Conservation (phyloP, 2,329 filamentous ascomycete species). For the Hortaea sp. region DNA sequence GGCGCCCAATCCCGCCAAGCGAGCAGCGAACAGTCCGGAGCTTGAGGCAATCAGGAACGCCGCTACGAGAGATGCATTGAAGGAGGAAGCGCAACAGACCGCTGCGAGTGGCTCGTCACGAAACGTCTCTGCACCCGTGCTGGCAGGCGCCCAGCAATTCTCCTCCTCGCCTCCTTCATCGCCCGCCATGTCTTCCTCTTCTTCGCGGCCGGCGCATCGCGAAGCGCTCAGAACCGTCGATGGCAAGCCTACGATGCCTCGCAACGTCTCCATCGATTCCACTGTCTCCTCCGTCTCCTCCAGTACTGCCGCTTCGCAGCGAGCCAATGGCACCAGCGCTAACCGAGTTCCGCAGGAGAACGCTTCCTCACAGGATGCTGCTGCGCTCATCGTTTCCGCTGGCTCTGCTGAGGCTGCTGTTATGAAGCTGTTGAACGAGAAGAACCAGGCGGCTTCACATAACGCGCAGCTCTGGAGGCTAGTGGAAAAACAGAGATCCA, state of each 20-base stretch:
- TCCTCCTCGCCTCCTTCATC: slow-evolving; percentile 25
- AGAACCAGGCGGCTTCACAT: slow-evolving; percentile 76
- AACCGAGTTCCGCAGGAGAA: slow-evolving; percentile 45
- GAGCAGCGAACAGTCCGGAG: slow-evolving; percentile 10
- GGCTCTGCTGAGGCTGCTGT: slow-evolving; percentile 86
- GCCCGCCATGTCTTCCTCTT: slow-evolving; percentile 25
- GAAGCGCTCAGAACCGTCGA: slow-evolving; percentile 6
- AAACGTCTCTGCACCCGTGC: slow-evolving; percentile 24
- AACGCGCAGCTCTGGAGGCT: slow-evolving; percentile 90
- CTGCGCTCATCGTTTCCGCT: slow-evolving; percentile 67
- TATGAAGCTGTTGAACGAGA: slow-evolving; percentile 80
- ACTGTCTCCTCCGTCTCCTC: slow-evolving; percentile 58
- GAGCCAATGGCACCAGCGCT: slow-evolving; percentile 14
- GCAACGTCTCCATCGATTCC: slow-evolving; percentile 86
- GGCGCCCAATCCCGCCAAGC: slow-evolving; percentile 11
- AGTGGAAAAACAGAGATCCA: slow-evolving; percentile 89
- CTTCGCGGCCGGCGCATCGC: slow-evolving; percentile 6
- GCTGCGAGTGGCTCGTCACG: slow-evolving; percentile 2
- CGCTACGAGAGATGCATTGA: slow-evolving; percentile 17
- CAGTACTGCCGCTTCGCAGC: slow-evolving; percentile 23
- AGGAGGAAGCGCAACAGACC: slow-evolving; percentile 12
- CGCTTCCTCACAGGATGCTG: slow-evolving; percentile 63
- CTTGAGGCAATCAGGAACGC: slow-evolving; percentile 15
- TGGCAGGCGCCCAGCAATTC: slow-evolving; percentile 16
- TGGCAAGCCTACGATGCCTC: slow-evolving; percentile 24